A percentile compares a stretch with the other conserved stretches of the same genome.
Evolutionary conservation across 768 basidiomycete species (phyloP).

Genomic region (Antrodiella citrinella): DNA sequence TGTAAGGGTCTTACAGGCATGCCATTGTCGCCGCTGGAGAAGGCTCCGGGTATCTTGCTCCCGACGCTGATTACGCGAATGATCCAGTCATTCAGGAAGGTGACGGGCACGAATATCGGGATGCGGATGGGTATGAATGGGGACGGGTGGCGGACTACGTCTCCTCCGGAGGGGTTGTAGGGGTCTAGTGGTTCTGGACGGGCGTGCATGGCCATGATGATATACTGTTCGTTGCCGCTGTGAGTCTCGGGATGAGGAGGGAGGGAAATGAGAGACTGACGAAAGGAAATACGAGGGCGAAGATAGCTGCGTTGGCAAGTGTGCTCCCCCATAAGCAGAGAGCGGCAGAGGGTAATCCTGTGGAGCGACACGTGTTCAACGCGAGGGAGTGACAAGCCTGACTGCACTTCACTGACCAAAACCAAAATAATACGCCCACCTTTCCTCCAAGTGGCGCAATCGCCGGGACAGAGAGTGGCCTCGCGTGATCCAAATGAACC

Average conservation of each 20-base stretch:
- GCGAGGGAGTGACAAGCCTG: background rate
- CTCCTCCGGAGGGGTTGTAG: conserved; percentile 48
- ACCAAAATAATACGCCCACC: conserved; percentile 84
- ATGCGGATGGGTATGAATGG: conserved; percentile 76
- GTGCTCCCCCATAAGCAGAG: conserved; percentile 68
- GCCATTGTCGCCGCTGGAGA: conserved; percentile 10
- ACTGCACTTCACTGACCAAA: conserved; percentile 45
- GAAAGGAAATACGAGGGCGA: conserved; percentile 74
- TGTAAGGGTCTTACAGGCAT: conserved; percentile 1
- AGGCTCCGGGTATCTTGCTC: conserved; percentile 12
- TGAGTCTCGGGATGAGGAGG: background rate
- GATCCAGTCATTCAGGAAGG: conserved; percentile 66
- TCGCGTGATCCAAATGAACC: conserved; percentile 74
- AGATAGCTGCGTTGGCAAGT: conserved; percentile 74
- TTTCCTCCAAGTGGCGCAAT: conserved; percentile 72
- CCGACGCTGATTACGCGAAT: conserved; percentile 56
- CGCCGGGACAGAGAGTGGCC: conserved; percentile 61
- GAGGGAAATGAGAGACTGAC: conserved; percentile 37
- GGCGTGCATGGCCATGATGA: conserved; percentile 78
- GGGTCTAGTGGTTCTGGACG: conserved; percentile 70
- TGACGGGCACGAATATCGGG: conserved; percentile 65
- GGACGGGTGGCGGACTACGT: conserved; percentile 54
- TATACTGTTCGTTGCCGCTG: conserved; percentile 45
- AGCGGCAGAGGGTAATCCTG: conserved; percentile 64
- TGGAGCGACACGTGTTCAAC: conserved; percentile 1